phyloP scores from a whole-genome alignment of 2,329 filamentous ascomycete species.

The Aureobasidium pullulans region DNA sequence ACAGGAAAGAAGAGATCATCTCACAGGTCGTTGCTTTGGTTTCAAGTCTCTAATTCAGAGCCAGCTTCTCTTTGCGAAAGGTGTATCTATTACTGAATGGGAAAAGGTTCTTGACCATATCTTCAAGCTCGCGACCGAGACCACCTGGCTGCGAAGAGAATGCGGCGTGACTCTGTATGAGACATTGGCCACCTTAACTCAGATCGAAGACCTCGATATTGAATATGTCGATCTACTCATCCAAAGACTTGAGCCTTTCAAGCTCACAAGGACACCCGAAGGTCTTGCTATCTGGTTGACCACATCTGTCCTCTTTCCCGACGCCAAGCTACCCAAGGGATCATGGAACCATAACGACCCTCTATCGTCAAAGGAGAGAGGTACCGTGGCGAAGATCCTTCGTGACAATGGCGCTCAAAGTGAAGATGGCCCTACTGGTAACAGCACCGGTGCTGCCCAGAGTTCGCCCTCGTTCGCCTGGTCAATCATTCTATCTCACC shows the following conservation, averaged over 20 bases:
- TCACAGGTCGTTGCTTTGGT: conserved; percentile 80
- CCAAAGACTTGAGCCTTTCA: conserved; percentile 32
- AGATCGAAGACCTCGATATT: conserved; percentile 9
- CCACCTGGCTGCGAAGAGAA: conserved; percentile 82
- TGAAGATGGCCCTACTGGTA: conserved; percentile 26
- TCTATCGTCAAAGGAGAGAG: conserved; percentile 59
- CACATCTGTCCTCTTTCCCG: conserved; percentile 55
- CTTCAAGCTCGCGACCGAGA: conserved; percentile 67
- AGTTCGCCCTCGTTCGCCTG: conserved; percentile 81
- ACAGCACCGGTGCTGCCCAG: conserved; percentile 63
- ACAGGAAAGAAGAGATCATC: conserved; percentile 79
- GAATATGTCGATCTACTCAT: conserved; percentile 19
- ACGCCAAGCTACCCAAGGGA: conserved; percentile 56
- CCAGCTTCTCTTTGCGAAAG: conserved; percentile 56
- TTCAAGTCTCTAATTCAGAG: conserved; percentile 80
- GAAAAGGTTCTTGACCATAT: conserved; percentile 63
- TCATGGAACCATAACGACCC: conserved; percentile 71
- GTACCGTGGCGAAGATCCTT: conserved; percentile 65
- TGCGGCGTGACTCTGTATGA: conserved; percentile 77
- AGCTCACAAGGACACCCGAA: conserved; percentile 73
- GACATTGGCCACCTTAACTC: conserved; percentile 40
- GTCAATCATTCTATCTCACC: conserved; percentile 61
- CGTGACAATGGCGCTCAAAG: conserved; percentile 60
- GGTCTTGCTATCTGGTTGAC: conserved; percentile 84
- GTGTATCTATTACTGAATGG: conserved; percentile 52